These are phyloP conservation scores for Teratosphaeria pseudoeucalypti DNA, from an alignment of 2,329 filamentous ascomycete species.

Conservation along the genomic window DNA sequence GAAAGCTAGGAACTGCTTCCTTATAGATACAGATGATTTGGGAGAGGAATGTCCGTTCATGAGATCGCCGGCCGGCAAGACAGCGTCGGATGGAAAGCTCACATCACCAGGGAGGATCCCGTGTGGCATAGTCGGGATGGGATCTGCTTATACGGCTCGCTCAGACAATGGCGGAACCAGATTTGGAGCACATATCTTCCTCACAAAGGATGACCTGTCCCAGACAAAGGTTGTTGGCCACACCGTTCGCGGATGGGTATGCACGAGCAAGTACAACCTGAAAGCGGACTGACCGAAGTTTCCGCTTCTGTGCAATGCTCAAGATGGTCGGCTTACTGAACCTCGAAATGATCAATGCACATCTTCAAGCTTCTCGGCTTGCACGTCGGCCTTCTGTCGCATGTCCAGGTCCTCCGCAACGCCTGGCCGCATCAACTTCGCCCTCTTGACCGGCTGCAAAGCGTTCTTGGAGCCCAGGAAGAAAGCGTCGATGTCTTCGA, in stretches of 20 bases:
- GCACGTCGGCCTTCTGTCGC: slow-evolving; percentile 6
- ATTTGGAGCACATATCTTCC: too few relatives aligned
- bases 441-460: slow-evolving; percentile 13
- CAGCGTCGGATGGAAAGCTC: neutral
- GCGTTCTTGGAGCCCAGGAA: slow-evolving; percentile 15
- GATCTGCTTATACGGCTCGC: too few relatives aligned
- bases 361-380: neutral
- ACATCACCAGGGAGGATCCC: neutral
- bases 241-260: neutral
- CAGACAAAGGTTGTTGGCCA: neutral
- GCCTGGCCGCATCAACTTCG: slow-evolving; percentile 13
- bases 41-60: neutral
- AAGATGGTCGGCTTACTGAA: neutral
- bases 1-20: too few relatives aligned
- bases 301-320: neutral
- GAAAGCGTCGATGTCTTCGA: slow-evolving; percentile 23
- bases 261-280: neutral
- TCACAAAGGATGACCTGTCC: neutral
- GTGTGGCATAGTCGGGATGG: too few relatives aligned
- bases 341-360: slow-evolving; percentile 2
- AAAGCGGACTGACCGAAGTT: neutral
- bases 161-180: too few relatives aligned
- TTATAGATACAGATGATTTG: neutral
- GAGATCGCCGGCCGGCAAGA: too few relatives aligned
- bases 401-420: slow-evolving; percentile 9